Percentiles rank a stretch among this genome's conserved stretches.
Evolutionary conservation across 208 protist species (phyloP).

Genomic region (Phytomonas francai): DNA sequence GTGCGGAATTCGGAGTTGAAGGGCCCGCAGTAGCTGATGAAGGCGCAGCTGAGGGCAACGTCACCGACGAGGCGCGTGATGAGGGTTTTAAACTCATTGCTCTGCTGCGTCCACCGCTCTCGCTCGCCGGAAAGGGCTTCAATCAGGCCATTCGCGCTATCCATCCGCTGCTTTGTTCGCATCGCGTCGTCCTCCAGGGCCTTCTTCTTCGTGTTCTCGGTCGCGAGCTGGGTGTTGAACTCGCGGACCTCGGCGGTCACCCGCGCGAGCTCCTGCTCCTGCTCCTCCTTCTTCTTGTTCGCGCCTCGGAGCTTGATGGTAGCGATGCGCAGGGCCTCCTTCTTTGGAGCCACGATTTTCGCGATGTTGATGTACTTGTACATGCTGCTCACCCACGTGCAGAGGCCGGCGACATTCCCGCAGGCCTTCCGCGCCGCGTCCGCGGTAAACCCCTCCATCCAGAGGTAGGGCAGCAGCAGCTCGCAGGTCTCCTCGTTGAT

Average conservation of each 20-base stretch:
- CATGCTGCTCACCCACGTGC: constrained; percentile 96
- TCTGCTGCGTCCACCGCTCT: constrained; percentile 95
- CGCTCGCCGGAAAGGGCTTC: constrained; percentile 95
- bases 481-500: constrained; percentile 99
- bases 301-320: constrained; percentile 86
- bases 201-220: constrained; percentile 95
- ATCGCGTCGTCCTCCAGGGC: constrained; percentile 94
- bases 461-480: constrained; percentile 95
- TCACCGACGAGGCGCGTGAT: constrained; percentile 95
- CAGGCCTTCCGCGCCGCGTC: constrained; percentile 90
- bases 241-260: constrained; percentile 91
- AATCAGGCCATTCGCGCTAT: constrained; percentile 95
- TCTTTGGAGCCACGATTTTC: constrained; percentile 95
- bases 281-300: constrained; percentile 94
- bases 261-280: constrained; percentile 92
- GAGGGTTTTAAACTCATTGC: constrained; percentile 94
- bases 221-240: constrained; percentile 90
- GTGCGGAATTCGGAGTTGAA: constrained; percentile 97
- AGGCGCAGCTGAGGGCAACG: constrained; percentile 95
- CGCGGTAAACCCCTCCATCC: constrained; percentile 92
- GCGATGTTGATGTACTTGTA: constrained; percentile 96
- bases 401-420: constrained; percentile 91
- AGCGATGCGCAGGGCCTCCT: constrained; percentile 86
- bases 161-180: constrained; percentile 94
- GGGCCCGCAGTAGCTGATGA: constrained; percentile 97